Conservation (phyloP, 768 basidiomycete species). For the Cantharellus cinnabarinus region DNA sequence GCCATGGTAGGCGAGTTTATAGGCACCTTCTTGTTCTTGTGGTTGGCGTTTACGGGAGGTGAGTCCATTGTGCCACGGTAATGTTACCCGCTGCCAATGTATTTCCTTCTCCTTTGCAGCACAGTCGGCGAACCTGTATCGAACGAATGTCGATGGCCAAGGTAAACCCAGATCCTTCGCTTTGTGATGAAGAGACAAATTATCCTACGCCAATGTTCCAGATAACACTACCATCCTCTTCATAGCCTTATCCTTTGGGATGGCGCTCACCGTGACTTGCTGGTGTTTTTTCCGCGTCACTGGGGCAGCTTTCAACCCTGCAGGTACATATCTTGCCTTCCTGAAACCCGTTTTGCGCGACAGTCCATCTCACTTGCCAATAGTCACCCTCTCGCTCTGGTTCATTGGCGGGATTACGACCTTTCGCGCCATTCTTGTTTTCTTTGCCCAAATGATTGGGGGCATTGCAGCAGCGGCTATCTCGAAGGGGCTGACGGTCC, state of each 20-base stretch:
- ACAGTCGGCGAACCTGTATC: too few species aligned
- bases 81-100: too few species aligned
- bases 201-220: background rate
- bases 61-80: background rate
- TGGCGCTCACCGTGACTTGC: constrained; percentile 38
- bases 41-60: constrained; percentile 1
- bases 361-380: background rate
- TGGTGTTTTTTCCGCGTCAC: constrained; percentile 40
- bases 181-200: too few species aligned
- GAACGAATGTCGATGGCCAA: too few species aligned
- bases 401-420: constrained; percentile 35
- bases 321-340: constrained; percentile 3
- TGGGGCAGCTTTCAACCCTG: background rate
- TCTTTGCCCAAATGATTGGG: constrained; percentile 22
- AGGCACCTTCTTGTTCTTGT: background rate
- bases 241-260: constrained; percentile 38
- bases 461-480: constrained; percentile 11
- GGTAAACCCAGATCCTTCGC: too few species aligned
- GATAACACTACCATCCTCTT: constrained; percentile 20
- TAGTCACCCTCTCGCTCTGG: constrained; percentile 35
- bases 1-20: background rate
- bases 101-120: too few species aligned
- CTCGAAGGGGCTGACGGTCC: background rate
- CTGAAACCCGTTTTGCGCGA: background rate
- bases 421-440: constrained; percentile 36